A percentile compares a stretch with the other conserved stretches of the same genome.
Conservation (phyloP, 148 eudicot species). For the Cornus florida region DNA sequence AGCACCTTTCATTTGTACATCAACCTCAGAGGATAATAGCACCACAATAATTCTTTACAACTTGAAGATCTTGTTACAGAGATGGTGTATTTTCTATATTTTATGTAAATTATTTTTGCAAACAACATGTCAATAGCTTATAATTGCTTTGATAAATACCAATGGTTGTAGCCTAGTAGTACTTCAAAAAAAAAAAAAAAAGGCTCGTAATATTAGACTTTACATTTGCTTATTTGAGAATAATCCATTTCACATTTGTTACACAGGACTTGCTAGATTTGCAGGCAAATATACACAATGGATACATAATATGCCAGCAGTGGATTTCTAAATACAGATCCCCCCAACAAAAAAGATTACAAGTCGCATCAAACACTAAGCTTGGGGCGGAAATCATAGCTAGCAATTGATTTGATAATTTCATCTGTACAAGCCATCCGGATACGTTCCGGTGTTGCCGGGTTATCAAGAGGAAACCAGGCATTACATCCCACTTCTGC, state of each 20-base stretch:
- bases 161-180: too few species aligned
- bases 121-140: too few species aligned
- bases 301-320: background rate
- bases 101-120: too few species aligned
- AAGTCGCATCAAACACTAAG: slow-evolving; percentile 52
- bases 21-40: too few species aligned
- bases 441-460: slow-evolving; percentile 96
- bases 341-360: background rate
- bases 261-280: background rate
- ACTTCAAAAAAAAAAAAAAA: too few species aligned
- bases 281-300: background rate
- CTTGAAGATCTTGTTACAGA: too few species aligned
- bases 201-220: too few species aligned
- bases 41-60: too few species aligned
- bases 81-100: too few species aligned
- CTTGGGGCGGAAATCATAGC: slow-evolving; percentile 67
- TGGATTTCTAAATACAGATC: too few species aligned
- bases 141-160: too few species aligned
- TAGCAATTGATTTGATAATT: slow-evolving; percentile 43
- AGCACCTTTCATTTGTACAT: too few species aligned
- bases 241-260: background rate
- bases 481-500: slow-evolving; percentile 56
- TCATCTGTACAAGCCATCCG: slow-evolving; percentile 89
- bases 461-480: slow-evolving; percentile 97
- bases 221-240: background rate